Conservation (phyloP, 345 rosid genomes). For the Turritis glabra region DNA sequence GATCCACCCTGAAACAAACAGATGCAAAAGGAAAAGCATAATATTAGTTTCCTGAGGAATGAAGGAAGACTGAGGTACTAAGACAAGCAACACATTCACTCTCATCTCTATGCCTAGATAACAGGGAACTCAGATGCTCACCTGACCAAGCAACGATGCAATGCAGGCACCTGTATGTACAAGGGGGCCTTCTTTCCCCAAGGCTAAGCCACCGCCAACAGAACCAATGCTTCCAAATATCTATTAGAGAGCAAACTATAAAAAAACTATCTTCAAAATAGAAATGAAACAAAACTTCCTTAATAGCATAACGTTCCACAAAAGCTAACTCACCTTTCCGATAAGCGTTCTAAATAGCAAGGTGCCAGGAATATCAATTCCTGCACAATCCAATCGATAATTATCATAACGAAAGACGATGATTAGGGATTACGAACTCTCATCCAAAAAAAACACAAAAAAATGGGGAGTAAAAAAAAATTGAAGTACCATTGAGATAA, state of each 20-base stretch:
- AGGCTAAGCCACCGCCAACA: slow-evolving; percentile 96
- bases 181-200: slow-evolving; percentile 98
- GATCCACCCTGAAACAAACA: slow-evolving; percentile 78
- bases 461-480: no score
- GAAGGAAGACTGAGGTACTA: background rate
- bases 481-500: slow-evolving; percentile 93
- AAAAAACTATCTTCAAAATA: slow-evolving; percentile 18
- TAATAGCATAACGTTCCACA: background rate
- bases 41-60: background rate
- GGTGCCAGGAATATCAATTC: slow-evolving; percentile 84
- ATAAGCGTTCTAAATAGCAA: slow-evolving; percentile 93
- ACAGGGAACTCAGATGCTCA: slow-evolving; percentile 40
- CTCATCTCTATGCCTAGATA: background rate
- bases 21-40: slow-evolving; percentile 20
- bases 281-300: background rate
- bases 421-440: background rate
- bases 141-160: slow-evolving; percentile 98
- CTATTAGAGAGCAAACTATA: slow-evolving; percentile 45
- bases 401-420: background rate
- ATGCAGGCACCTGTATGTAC: slow-evolving; percentile 98
- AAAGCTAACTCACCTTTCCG: slow-evolving; percentile 68
- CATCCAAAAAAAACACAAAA: background rate
- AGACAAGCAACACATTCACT: background rate
- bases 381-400: slow-evolving; percentile 42
- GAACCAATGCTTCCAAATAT: slow-evolving; percentile 98